phyloP scores from a whole-genome alignment of 306 rosid species.

The Ammopiptanthus mongolicus region DNA sequence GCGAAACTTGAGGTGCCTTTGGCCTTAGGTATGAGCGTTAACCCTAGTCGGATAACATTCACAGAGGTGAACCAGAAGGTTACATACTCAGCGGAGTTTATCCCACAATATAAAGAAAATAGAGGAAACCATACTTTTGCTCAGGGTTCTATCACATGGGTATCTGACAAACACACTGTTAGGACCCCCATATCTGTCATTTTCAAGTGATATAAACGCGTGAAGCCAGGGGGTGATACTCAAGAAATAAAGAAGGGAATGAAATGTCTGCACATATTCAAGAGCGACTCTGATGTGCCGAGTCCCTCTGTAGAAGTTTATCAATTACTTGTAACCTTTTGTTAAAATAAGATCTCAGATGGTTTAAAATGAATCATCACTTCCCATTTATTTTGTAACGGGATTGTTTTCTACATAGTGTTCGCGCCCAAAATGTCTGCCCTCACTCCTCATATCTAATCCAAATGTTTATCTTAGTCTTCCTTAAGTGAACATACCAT shows the following conservation, averaged over 20 bases:
- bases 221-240: neutral
- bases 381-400: neutral
- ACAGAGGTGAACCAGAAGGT: slow-evolving; percentile 33
- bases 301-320: neutral
- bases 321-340: neutral
- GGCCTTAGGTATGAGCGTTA: slow-evolving; percentile 27
- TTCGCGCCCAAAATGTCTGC: neutral
- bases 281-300: neutral
- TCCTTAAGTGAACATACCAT: neutral
- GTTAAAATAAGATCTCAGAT: neutral
- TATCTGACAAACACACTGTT: slow-evolving; percentile 35
- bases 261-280: neutral
- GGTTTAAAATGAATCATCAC: neutral
- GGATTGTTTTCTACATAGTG: neutral
- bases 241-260: slow-evolving; percentile 5
- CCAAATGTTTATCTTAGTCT: neutral
- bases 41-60: slow-evolving; percentile 32
- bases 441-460: neutral
- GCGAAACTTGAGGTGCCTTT: slow-evolving; percentile 25
- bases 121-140: slow-evolving; percentile 13
- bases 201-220: slow-evolving; percentile 8
- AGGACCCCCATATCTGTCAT: slow-evolving; percentile 39
- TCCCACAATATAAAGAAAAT: slow-evolving; percentile 19
- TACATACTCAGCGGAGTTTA: slow-evolving; percentile 28
- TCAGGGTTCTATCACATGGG: slow-evolving; percentile 52